A percentile compares a stretch with the other conserved stretches of the same genome.
phyloP scores from a whole-genome alignment of 768 basidiomycete genomes.

The Amanita thiersii region DNA sequence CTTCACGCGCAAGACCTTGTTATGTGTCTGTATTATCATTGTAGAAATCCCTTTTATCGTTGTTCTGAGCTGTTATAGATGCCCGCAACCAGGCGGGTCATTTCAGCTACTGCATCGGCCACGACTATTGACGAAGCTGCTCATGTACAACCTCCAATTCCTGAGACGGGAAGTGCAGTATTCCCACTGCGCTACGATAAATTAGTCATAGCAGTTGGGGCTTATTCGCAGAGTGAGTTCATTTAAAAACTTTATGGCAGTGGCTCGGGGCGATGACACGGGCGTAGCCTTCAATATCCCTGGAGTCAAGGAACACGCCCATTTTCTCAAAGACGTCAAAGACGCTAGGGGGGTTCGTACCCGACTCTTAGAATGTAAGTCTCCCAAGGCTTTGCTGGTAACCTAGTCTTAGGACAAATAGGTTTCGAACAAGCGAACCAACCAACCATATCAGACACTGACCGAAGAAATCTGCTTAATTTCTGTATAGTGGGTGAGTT shows the following conservation, averaged over 20 bases:
- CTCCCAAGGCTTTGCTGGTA: conserved; percentile 1
- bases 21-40: conserved; percentile 41
- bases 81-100: conserved; percentile 47
- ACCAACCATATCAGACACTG: conserved; percentile 65
- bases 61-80: conserved; percentile 27
- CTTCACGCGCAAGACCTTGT: conserved; percentile 48
- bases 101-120: conserved; percentile 16
- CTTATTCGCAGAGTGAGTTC: conserved; percentile 71
- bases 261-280: conserved; percentile 3
- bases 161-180: conserved; percentile 13
- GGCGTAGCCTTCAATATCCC: conserved; percentile 56
- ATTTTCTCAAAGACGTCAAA: conserved; percentile 75
- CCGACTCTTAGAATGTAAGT: conserved; percentile 65
- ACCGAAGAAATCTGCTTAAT: conserved; percentile 69
- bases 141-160: conserved; percentile 1
- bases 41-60: background rate
- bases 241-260: background rate
- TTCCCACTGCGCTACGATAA: conserved; percentile 72
- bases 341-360: conserved; percentile 67
- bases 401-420: conserved; percentile 12
- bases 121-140: background rate
- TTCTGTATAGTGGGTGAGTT: conserved; percentile 78
- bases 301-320: conserved; percentile 73
- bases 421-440: conserved; percentile 85
- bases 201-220: conserved; percentile 78